Percentiles rank a stretch among this genome's conserved stretches.
These are phyloP conservation scores for Xylaria arbuscula DNA, from an alignment of 2,329 filamentous ascomycete genomes.

Conservation along the genomic window DNA sequence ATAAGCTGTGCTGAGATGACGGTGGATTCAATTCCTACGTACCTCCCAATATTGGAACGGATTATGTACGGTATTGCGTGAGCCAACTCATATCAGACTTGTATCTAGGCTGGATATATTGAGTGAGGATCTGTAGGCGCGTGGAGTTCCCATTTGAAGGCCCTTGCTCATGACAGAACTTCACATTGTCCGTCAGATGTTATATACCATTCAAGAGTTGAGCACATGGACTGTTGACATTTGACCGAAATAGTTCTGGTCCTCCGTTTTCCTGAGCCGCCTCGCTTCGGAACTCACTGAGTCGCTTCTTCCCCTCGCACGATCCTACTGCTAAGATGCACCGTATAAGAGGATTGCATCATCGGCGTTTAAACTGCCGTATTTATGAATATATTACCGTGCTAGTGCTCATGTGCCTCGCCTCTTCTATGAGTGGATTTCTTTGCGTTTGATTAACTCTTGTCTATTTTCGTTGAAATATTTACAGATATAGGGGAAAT, in stretches of 20 bases:
- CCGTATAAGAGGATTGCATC: neutral
- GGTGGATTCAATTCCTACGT: no score
- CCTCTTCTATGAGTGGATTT: neutral
- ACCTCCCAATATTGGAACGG: neutral
- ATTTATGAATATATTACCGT: neutral
- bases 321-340: neutral
- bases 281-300: neutral
- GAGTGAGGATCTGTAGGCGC: neutral
- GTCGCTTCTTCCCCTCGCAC: neutral
- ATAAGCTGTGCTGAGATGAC: no score
- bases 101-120: neutral
- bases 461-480: conserved; percentile 5
- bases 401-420: neutral
- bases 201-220: neutral
- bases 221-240: neutral
- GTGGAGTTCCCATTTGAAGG: neutral
- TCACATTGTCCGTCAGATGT: neutral
- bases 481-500: conserved; percentile 1
- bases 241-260: neutral
- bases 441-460: conserved; percentile 6
- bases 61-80: neutral
- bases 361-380: neutral
- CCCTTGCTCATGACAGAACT: neutral
- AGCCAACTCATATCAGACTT: neutral
- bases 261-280: neutral